A percentile compares a stretch with the other conserved stretches of the same genome.
Evolutionary conservation across 768 basidiomycete species (phyloP).

Genomic region (Panaeolus papilionaceus): DNA sequence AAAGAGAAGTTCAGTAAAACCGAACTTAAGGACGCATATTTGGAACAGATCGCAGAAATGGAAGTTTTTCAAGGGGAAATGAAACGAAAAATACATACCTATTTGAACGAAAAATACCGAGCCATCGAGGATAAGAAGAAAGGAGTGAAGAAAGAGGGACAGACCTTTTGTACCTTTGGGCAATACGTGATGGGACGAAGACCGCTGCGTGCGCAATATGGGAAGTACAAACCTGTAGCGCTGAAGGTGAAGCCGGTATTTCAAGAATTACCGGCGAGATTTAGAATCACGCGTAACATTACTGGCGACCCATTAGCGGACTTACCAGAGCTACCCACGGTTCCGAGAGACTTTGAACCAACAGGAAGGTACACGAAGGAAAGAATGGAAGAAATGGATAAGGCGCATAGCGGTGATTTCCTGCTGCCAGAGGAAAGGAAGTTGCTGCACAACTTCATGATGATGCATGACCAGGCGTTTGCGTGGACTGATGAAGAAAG

Average conservation of each 20-base stretch:
- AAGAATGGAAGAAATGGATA: conserved; percentile 4
- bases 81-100: conserved; percentile 2
- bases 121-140: background rate
- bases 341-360: background rate
- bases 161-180: background rate
- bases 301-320: background rate
- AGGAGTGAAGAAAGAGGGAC: background rate
- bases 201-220: background rate
- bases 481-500: conserved; percentile 45
- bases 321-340: background rate
- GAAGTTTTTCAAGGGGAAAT: background rate
- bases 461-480: conserved; percentile 35
- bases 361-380: conserved; percentile 7
- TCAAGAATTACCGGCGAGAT: conserved; percentile 31
- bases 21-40: conserved; percentile 13
- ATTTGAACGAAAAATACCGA: conserved; percentile 9
- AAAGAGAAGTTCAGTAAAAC: background rate
- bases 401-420: conserved; percentile 18
- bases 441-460: conserved; percentile 42
- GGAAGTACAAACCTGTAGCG: conserved; percentile 40
- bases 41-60: conserved; percentile 2
- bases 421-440: conserved; percentile 34
- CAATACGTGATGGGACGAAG: background rate
- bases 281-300: conserved; percentile 28
- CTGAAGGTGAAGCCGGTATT: conserved; percentile 31